Percentiles rank a stretch among this genome's conserved stretches.
phyloP scores from a whole-genome alignment of 2,329 filamentous ascomycete genomes.

The Ophiostoma pallidulum region DNA sequence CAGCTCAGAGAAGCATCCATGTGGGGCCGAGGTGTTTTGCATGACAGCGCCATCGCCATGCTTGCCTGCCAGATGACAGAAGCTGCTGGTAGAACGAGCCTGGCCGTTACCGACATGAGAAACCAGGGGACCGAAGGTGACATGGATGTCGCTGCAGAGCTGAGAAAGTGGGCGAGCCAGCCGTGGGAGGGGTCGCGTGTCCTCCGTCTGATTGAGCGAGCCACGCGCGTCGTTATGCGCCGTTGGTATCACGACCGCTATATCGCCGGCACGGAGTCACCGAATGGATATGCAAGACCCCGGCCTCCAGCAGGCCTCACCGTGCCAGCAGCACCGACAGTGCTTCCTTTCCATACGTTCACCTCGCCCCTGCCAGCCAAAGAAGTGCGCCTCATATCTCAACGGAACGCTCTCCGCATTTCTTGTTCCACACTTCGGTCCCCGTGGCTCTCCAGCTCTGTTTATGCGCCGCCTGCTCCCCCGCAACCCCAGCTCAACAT shows the following conservation, averaged over 20 bases:
- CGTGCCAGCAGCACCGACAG: slow-evolving; percentile 81
- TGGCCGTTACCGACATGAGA: not conserved
- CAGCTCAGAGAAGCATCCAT: slow-evolving; percentile 77
- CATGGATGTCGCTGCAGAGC: slow-evolving; percentile 30
- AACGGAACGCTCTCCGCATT: slow-evolving; percentile 87
- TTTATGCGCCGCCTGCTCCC: slow-evolving; percentile 77
- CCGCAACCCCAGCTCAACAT: slow-evolving; percentile 79
- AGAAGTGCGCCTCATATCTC: slow-evolving; percentile 87
- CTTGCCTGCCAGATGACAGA: slow-evolving; percentile 38
- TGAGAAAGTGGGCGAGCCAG: slow-evolving; percentile 57
- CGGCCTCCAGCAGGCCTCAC: slow-evolving; percentile 63
- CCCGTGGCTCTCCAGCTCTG: slow-evolving; percentile 72
- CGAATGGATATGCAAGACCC: slow-evolving; percentile 58
- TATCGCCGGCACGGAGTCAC: slow-evolving; percentile 47
- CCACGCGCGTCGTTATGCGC: slow-evolving; percentile 66
- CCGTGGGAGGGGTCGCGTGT: slow-evolving; percentile 85
- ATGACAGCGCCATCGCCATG: slow-evolving; percentile 41
- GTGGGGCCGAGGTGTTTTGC: slow-evolving; percentile 71
- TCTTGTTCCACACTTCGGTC: slow-evolving; percentile 80
- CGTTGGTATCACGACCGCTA: slow-evolving; percentile 84
- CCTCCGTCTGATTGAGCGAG: slow-evolving; percentile 74
- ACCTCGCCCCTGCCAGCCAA: slow-evolving; percentile 87
- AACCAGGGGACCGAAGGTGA: slow-evolving; percentile 7
- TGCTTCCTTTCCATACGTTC: slow-evolving; percentile 95
- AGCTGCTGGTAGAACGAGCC: slow-evolving; percentile 17